Evolutionary conservation across 176 grass and related monocot species (phyloP), one percentile per base, ranked within the genome.

Genomic region (Zoysia pacifica): DNA sequence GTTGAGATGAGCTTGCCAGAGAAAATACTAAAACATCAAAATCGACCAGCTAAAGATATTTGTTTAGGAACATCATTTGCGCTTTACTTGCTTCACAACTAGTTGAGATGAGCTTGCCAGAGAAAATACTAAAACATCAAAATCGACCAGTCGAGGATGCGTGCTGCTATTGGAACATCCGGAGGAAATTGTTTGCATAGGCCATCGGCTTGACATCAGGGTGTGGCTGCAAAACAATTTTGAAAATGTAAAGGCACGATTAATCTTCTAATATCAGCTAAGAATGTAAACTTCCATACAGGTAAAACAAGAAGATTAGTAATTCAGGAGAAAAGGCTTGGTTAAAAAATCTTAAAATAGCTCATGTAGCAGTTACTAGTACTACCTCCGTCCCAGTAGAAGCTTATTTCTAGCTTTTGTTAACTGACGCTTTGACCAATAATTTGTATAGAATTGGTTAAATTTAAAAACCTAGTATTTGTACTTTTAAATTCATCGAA

Each of bases 181-280:
- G 75, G 28, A 91, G 72, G 73, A 94, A 94, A 67, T 89, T 91
- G 81, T 52, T 94, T 45, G 89, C 89, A 77, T 91, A 94, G 12
- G 92, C 89, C 89, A 97, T 93, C n/a, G 90, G 83, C 83, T 93
- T 97, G 47, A 97, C 93, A 82, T 97, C 83, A 20, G 90, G 90
- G 72, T 97, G 90, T 20, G 90, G 69, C 90, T 96, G 87, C 73
- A 90, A 81, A 39, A 28, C 28, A 62, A 36, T 36, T 62, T 3
- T 4, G 19, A 1, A 15, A 53, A 8, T 66, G 81, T 20, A 86
- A 72, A 80, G 60, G 28, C 19, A 61, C 9, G 1, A 76, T 56
- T 62, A 43, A 50, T 18, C 28, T 85, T 58, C 65, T 36, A 65
- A 13, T 39, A 36, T 45, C 28, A 84, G 44, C 7, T 62, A 12